phyloP scores from a whole-genome alignment of 352 stramenopile genomes.

The Phytophthora capsici region DNA sequence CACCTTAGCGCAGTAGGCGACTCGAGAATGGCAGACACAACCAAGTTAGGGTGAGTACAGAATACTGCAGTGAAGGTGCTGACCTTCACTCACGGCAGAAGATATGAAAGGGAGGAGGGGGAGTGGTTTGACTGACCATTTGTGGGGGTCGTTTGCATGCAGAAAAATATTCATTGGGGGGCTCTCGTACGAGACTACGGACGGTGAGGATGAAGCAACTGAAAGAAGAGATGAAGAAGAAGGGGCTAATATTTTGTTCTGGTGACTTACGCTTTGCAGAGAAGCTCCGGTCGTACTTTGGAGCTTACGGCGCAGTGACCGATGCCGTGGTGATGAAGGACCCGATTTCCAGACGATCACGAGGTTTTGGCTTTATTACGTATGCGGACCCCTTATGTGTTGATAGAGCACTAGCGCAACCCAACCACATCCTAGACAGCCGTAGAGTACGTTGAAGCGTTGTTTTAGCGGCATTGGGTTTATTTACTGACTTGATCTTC shows the following conservation, averaged over 20 bases:
- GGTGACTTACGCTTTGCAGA: constrained; percentile 49
- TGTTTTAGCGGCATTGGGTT: neutral
- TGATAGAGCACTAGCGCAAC: constrained; percentile 88
- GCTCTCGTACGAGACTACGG: constrained; percentile 91
- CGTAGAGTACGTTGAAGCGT: constrained; percentile 63
- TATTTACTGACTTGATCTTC: constrained; percentile 22
- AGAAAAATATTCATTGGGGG: constrained; percentile 94
- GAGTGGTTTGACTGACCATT: constrained; percentile 10
- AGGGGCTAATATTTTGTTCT: constrained; percentile 17
- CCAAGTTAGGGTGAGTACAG: constrained; percentile 49
- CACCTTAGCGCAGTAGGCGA: constrained; percentile 36
- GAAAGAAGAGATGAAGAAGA: neutral
- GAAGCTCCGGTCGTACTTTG: constrained; percentile 91
- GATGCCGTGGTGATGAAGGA: constrained; percentile 95
- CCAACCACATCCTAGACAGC: constrained; percentile 92
- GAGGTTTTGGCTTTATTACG: constrained; percentile 95
- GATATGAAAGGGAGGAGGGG: neutral
- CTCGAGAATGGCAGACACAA: constrained; percentile 50
- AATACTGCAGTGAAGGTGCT: neutral
- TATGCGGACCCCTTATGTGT: constrained; percentile 90
- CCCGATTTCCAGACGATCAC: constrained; percentile 89
- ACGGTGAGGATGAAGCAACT: constrained; percentile 52
- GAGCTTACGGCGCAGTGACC: constrained; percentile 87
- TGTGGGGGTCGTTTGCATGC: constrained; percentile 27
- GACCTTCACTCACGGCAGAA: neutral